Percentiles rank a stretch among this genome's conserved stretches.
These are phyloP conservation scores for Cicer arietinum DNA, from an alignment of 306 rosid species.

Conservation along the genomic window DNA sequence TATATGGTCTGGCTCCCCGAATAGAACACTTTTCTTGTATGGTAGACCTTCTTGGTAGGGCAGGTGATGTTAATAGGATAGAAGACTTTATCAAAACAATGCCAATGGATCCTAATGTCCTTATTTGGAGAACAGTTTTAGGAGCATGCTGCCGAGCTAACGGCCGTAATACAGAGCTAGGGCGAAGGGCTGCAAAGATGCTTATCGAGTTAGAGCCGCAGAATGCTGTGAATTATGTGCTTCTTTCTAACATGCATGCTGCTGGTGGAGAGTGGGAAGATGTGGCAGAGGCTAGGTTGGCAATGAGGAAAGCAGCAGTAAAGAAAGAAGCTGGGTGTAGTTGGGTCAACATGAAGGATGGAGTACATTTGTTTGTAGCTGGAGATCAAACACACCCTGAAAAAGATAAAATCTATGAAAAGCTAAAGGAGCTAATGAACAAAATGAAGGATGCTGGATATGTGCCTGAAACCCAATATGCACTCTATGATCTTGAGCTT, in stretches of 20 bases:
- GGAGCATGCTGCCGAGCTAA: slow-evolving; percentile 77
- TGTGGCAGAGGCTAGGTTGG: slow-evolving; percentile 72
- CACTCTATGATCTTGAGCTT: slow-evolving; percentile 78
- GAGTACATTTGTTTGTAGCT: slow-evolving; percentile 89
- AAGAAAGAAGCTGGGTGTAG: slow-evolving; percentile 94
- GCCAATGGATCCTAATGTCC: slow-evolving; percentile 80
- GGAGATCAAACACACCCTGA: slow-evolving; percentile 88
- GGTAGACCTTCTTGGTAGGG: slow-evolving; percentile 91
- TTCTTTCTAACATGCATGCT: slow-evolving; percentile 93
- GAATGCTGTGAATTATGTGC: slow-evolving; percentile 84
- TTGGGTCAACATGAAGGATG: slow-evolving; percentile 96
- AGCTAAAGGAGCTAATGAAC: slow-evolving; percentile 65
- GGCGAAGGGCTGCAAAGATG: slow-evolving; percentile 76
- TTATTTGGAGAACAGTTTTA: slow-evolving; percentile 91
- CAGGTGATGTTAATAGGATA: slow-evolving; percentile 72
- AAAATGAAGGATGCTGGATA: slow-evolving; percentile 81
- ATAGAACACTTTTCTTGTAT: slow-evolving; percentile 92
- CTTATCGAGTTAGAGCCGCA: slow-evolving; percentile 82
- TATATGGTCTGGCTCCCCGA: slow-evolving; percentile 69
- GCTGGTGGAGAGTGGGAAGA: slow-evolving; percentile 81
- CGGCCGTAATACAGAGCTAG: slow-evolving; percentile 75
- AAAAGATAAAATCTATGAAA: slow-evolving; percentile 68
- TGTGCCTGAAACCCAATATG: slow-evolving; percentile 80
- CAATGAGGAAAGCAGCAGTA: slow-evolving; percentile 81
- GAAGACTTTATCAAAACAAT: slow-evolving; percentile 71